Conservation (phyloP, 2,329 filamentous ascomycete genomes). For the Lecanicillium sp. region DNA sequence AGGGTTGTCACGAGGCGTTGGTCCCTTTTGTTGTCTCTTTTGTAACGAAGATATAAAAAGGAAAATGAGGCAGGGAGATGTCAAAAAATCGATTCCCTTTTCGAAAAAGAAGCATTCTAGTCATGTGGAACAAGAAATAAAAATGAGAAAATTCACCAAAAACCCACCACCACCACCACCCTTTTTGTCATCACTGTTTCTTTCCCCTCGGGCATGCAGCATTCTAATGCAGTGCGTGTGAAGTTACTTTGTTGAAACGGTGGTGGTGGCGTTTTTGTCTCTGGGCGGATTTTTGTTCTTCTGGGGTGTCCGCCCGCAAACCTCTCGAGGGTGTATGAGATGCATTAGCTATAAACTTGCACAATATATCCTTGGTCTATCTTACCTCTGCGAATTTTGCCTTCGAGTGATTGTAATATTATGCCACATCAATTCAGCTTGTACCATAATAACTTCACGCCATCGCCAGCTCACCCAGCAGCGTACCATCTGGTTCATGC, state of each 20-base stretch:
- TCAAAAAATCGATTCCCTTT: constrained; percentile 11
- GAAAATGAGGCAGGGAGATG: constrained; percentile 21
- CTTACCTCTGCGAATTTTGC: not conserved
- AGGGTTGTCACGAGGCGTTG: constrained; percentile 13
- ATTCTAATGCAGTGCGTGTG: no score
- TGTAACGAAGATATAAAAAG: constrained; percentile 8
- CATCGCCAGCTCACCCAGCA: no score
- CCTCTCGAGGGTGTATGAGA: constrained; percentile 23
- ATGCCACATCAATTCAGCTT: no score
- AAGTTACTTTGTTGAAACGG: no score
- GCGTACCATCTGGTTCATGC: no score
- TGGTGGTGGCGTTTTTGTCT: not conserved
- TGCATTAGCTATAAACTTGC: constrained; percentile 29
- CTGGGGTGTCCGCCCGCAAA: not conserved
- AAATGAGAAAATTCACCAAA: constrained; percentile 11
- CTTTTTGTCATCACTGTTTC: no score
- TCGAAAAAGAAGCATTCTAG: not conserved
- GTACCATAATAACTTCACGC: no score
- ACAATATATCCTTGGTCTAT: constrained; percentile 25
- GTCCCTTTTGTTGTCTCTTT: constrained; percentile 17
- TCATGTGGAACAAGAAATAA: constrained; percentile 7
- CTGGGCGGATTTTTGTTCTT: not conserved
- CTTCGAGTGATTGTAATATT: no score
- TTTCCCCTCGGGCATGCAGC: no score
- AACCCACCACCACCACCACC: no score